Percentiles rank a stretch among this genome's conserved stretches.
phyloP scores from a whole-genome alignment of 129 eudicot genomes.

The Flaveria linearis region DNA sequence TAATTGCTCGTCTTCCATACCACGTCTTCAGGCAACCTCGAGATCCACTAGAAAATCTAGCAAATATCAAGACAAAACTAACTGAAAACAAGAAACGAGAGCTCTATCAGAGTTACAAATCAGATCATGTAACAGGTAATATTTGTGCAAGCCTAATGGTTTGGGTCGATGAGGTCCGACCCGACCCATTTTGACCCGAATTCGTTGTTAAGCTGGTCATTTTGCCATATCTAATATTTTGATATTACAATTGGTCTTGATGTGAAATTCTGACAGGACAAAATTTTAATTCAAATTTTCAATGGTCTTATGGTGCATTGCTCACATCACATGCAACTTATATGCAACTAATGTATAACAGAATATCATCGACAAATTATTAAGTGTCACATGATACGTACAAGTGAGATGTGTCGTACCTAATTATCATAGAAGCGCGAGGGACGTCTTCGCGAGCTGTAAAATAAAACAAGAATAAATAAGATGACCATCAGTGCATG shows the following conservation, averaged over 20 bases:
- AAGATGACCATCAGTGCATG: constrained; percentile 22
- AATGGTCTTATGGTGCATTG: background rate
- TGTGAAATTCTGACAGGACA: background rate
- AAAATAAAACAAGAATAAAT: constrained; percentile 26
- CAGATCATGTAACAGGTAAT: background rate
- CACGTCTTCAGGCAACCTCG: constrained; percentile 21
- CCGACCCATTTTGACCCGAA: background rate
- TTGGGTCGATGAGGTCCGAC: background rate
- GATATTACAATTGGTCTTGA: background rate
- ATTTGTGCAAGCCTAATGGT: background rate
- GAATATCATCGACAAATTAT: background rate
- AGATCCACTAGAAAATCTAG: constrained; percentile 25
- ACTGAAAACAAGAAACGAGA: background rate
- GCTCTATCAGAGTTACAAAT: background rate
- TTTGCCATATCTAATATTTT: background rate
- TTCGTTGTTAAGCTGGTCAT: background rate
- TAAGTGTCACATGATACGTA: constrained; percentile 6
- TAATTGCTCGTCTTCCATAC: constrained; percentile 16
- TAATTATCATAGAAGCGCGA: constrained; percentile 77
- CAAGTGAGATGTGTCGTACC: constrained; percentile 40
- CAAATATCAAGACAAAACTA: constrained; percentile 17
- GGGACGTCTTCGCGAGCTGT: constrained; percentile 82
- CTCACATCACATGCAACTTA: background rate
- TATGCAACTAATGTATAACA: constrained; percentile 7
- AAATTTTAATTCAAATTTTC: background rate